A percentile compares a stretch with the other conserved stretches of the same genome.
Evolutionary conservation across 1,139 yeast genomes (phyloP).

Genomic region (Sugiyamaella grinbergsii): DNA sequence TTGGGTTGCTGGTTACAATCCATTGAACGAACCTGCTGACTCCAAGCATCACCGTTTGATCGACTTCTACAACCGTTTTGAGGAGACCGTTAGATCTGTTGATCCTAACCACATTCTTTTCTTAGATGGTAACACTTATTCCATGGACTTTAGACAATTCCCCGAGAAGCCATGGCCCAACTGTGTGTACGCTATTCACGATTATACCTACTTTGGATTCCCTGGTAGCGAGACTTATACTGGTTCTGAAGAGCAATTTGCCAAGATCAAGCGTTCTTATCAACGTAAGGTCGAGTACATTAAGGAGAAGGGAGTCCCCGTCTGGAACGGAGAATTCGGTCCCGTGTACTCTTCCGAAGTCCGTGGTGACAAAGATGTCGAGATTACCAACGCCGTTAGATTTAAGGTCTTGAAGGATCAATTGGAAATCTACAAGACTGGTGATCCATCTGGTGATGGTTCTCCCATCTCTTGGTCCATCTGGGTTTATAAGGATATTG

Average conservation of each 20-base stretch:
- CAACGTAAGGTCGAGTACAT: conserved; percentile 48
- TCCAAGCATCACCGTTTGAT: conserved; percentile 46
- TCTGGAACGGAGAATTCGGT: conserved; percentile 56
- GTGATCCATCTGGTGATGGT: conserved; percentile 52
- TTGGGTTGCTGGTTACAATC: conserved; percentile 53
- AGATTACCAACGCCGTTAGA: conserved; percentile 45
- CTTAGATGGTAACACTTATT: conserved; percentile 52
- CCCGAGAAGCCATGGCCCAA: conserved; percentile 45
- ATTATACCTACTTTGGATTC: conserved; percentile 48
- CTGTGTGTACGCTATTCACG: conserved; percentile 51
- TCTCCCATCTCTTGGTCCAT: conserved; percentile 52
- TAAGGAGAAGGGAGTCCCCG: conserved; percentile 46
- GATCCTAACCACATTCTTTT: conserved; percentile 51
- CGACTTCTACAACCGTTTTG: conserved; percentile 43
- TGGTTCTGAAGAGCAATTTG: conserved; percentile 43
- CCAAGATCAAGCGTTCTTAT: conserved; percentile 43
- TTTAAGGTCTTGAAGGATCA: conserved; percentile 50
- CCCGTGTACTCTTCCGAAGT: conserved; percentile 51
- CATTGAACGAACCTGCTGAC: conserved; percentile 51
- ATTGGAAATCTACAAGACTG: conserved; percentile 46
- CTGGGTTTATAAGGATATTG: conserved; percentile 55
- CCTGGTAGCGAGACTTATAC: conserved; percentile 42
- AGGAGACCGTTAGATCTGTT: conserved; percentile 44
- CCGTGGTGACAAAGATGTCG: conserved; percentile 48
- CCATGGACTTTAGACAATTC: conserved; percentile 51